Base-by-base conservation (phyloP, 176 grass and related monocot species). In the Aegilops umbellulata region DNA sequence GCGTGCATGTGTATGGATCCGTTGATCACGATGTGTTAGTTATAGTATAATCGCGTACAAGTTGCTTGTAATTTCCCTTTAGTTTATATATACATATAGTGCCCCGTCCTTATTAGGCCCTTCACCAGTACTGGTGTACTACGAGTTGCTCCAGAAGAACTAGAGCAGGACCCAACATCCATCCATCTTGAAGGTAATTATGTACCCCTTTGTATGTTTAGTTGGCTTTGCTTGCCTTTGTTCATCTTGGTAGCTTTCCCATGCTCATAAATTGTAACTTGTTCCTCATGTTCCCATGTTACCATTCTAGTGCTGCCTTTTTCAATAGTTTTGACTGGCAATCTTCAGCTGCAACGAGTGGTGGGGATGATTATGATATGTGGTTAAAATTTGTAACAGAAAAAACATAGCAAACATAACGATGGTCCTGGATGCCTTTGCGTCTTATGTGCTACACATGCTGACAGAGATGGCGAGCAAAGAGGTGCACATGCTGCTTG, bases 401-500 rank as follows among this genome's bases (percentile, higher is more conserved):
- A 22, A 10, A 69, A 38, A 38, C 36, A 1, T 8, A 38, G 36
- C 36, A 38, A 38, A 38, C 36, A 90, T 90, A 77, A 67, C 88
- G 9, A 74, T 86, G 27, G 36, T 90, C 5, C 41, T 86, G 10
- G 83, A 86, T 61, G 46, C 82, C 0, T 69, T 90, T 16, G 58
- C 85, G 8, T 73, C 69, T 5, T 73, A 73, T 3, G 2, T 73
- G 69, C 69, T 8, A 25, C 8, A 8, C n/a, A 30, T 46, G 74
- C 13, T 90, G 1, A 34, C 11, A 2, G 70, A 77, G 23, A 69
- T 90, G 27, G 47, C 5, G 0, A 22, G 8, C 1, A 26, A 63
- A 11, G 89, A 91, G 55, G 15, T 83, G 2, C 13, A 13, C 68
- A 62, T 49, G 36, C 67, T 86, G 26, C 65, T 86, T 5, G 86